phyloP scores from a whole-genome alignment of 2,329 filamentous ascomycete genomes.

The Karstenula rhodostoma region DNA sequence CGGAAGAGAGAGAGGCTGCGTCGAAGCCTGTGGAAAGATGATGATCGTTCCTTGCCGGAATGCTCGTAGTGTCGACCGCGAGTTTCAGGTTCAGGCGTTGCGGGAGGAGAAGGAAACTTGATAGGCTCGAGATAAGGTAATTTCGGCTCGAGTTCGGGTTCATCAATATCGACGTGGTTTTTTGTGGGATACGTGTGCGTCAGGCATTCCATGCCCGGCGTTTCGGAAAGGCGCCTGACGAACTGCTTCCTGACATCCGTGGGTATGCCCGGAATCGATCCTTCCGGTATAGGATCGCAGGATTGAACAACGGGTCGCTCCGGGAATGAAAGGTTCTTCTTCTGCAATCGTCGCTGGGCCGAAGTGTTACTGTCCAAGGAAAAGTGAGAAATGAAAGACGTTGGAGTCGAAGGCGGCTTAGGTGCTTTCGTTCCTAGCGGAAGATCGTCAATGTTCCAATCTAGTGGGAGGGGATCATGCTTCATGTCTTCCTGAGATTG shows the following conservation, averaged over 20 bases:
- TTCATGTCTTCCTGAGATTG: slow-evolving; percentile 18
- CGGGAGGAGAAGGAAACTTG: slow-evolving; percentile 24
- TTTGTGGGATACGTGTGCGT: slow-evolving; percentile 46
- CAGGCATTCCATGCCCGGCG: slow-evolving; percentile 48
- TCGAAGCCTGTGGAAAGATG: slow-evolving; percentile 31
- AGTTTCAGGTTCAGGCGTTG: slow-evolving; percentile 17
- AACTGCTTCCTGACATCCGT: slow-evolving; percentile 46
- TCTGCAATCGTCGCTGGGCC: slow-evolving; percentile 40
- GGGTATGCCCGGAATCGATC: slow-evolving; percentile 45
- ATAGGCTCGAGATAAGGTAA: slow-evolving; percentile 13
- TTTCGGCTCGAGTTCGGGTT: slow-evolving; percentile 14
- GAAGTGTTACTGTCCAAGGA: slow-evolving; percentile 32
- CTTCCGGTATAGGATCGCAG: slow-evolving; percentile 38
- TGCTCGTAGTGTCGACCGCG: slow-evolving; percentile 18
- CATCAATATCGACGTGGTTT: slow-evolving; percentile 30
- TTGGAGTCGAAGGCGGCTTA: slow-evolving; percentile 30
- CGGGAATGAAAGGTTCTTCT: slow-evolving; percentile 37
- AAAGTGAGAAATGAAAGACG: slow-evolving; percentile 29
- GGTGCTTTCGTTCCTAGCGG: slow-evolving; percentile 3
- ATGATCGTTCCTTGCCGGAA: slow-evolving; percentile 31
- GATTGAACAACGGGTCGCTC: slow-evolving; percentile 42
- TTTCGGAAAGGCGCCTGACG: slow-evolving; percentile 43
- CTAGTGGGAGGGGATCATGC: not conserved
- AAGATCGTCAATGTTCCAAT: slow-evolving; percentile 1
- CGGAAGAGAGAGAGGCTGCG: slow-evolving; percentile 44